phyloP scores from a whole-genome alignment of 2,329 filamentous ascomycete species.

The Fusarium sp. region DNA sequence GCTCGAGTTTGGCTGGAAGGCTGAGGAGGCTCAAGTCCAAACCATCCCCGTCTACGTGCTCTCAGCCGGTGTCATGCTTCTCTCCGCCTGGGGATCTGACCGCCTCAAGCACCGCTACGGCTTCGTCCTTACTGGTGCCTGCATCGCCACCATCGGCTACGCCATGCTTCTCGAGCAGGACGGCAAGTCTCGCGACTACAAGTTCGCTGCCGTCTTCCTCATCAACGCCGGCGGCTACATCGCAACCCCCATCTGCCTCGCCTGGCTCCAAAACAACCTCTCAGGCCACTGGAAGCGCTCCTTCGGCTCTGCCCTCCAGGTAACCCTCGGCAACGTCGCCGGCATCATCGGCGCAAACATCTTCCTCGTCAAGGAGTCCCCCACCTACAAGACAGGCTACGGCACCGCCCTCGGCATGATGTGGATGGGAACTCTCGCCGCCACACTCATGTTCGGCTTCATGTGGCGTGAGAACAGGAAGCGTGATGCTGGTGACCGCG shows the following conservation, averaged over 20 bases:
- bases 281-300: conserved; percentile 69
- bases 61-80: conserved; percentile 47
- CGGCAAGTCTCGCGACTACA: conserved; percentile 41
- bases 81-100: conserved; percentile 61
- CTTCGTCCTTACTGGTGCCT: conserved; percentile 64
- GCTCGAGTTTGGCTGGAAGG: conserved; percentile 51
- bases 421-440: conserved; percentile 57
- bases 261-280: conserved; percentile 69
- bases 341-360: conserved; percentile 63
- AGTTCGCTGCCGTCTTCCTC: conserved; percentile 68
- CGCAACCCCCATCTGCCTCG: conserved; percentile 65
- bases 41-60: conserved; percentile 54
- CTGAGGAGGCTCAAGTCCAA: conserved; percentile 50
- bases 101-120: conserved; percentile 63
- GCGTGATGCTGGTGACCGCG: conserved; percentile 48
- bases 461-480: conserved; percentile 52
- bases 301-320: conserved; percentile 64
- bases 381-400: conserved; percentile 63
- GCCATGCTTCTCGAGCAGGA: conserved; percentile 61
- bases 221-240: conserved; percentile 66
- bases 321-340: conserved; percentile 61
- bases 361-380: conserved; percentile 60
- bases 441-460: conserved; percentile 44
- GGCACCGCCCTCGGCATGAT: conserved; percentile 59
- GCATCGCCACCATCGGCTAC: conserved; percentile 66